A percentile compares a stretch with the other conserved stretches of the same genome.
phyloP scores from a whole-genome alignment of 202 grass and related monocot species.

The Panicum hallii region DNA sequence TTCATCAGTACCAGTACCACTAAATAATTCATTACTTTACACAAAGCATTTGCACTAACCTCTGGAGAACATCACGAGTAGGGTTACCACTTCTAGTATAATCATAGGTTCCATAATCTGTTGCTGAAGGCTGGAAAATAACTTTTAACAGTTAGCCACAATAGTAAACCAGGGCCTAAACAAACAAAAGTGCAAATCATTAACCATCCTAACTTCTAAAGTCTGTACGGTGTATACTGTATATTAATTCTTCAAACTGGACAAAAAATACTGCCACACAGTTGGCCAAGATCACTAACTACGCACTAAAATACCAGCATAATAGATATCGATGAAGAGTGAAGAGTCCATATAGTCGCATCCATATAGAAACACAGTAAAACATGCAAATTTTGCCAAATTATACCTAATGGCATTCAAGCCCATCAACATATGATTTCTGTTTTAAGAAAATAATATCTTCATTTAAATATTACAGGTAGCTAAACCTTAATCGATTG shows the following conservation, averaged over 20 bases:
- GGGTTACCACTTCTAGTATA: constrained; percentile 99
- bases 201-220: constrained; percentile 15
- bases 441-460: neutral
- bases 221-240: neutral
- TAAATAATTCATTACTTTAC: constrained; percentile 36
- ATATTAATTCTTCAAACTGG: constrained; percentile 3
- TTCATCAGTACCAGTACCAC: constrained; percentile 38
- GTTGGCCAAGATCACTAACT: neutral
- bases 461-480: neutral
- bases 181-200: constrained; percentile 15
- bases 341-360: neutral
- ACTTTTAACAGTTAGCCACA: neutral
- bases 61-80: constrained; percentile 96
- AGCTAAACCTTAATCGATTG: neutral
- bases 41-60: constrained; percentile 49
- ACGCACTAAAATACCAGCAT: neutral
- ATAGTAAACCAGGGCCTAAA: neutral
- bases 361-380: neutral
- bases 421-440: neutral
- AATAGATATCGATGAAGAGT: neutral
- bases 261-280: constrained; percentile 15
- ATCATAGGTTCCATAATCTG: constrained; percentile 86
- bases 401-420: neutral
- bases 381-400: neutral
- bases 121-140: constrained; percentile 85